Evolutionary conservation across 2,329 filamentous ascomycete genomes (phyloP).

Genomic region (Neonectria punicea): DNA sequence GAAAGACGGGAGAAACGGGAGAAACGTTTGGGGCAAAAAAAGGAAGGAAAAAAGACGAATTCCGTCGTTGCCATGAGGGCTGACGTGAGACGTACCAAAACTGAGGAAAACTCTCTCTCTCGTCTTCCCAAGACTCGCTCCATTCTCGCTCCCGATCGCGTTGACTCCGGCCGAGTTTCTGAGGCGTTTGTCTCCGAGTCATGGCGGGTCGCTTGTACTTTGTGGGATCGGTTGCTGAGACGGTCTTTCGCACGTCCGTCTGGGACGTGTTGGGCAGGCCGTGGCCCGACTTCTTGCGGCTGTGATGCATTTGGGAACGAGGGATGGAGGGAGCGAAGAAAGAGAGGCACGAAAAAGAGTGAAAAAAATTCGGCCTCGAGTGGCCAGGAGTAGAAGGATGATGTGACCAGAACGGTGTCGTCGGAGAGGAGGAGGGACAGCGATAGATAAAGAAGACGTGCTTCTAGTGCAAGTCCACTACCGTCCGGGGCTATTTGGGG

Average conservation of each 20-base stretch:
- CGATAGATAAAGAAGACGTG: slow-evolving; percentile 33
- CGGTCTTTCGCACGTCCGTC: slow-evolving; percentile 65
- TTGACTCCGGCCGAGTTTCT: slow-evolving; percentile 62
- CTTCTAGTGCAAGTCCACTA: slow-evolving; percentile 20
- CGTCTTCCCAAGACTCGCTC: slow-evolving; percentile 65
- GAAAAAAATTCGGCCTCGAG: slow-evolving; percentile 30
- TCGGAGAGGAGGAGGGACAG: slow-evolving; percentile 22
- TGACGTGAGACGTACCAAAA: slow-evolving; percentile 65
- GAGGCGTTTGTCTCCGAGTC: slow-evolving; percentile 57
- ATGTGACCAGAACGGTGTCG: slow-evolving; percentile 30
- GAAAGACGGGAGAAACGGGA: neutral
- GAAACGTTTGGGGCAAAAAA: slow-evolving; percentile 10
- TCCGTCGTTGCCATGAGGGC: slow-evolving; percentile 12
- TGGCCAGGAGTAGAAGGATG: slow-evolving; percentile 34
- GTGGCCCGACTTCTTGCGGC: slow-evolving; percentile 67
- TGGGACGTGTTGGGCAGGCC: slow-evolving; percentile 62
- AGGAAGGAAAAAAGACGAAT: slow-evolving; percentile 22
- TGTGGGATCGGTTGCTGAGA: slow-evolving; percentile 56
- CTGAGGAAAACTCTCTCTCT: slow-evolving; percentile 72
- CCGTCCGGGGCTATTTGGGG: slow-evolving; percentile 30
- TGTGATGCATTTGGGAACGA: slow-evolving; percentile 61
- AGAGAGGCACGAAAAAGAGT: slow-evolving; percentile 3
- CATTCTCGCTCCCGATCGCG: slow-evolving; percentile 63
- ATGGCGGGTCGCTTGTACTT: slow-evolving; percentile 61
- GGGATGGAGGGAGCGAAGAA: slow-evolving; percentile 9